Evolutionary conservation across 1,284 basidiomycete species (phyloP), one percentile per base, ranked within the genome.

Genomic region (Leccinum proliferum): DNA sequence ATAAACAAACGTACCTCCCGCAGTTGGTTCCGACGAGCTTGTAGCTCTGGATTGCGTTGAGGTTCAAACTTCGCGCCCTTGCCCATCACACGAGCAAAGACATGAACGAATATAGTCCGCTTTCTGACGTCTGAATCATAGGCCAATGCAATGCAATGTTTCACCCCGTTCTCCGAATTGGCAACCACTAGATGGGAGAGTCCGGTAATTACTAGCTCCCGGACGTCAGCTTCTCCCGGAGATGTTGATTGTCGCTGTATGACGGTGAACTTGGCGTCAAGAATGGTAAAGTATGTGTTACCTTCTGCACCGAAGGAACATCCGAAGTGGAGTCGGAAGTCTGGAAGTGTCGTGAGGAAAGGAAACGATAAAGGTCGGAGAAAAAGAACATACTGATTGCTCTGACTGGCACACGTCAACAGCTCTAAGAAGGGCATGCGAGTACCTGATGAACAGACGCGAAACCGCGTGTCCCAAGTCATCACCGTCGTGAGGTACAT

Each of bases 111-210:
- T 29, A 94, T 92, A 3, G 86, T 82, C 43, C 93, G 86, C 69
- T 91, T 89, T 34, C 84, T 77, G 15, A 82, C 79, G 70, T 96
- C 90, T 34, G 81, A 77, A 69, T 93, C 89, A 69, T 94, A 95
- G 3, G 90, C 92, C 61, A 93, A 77, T 2, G 86, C 78, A 34
- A 96, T 83, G 70, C 91, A 94, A 73, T 94, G 92, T 74, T 95
- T 94, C 68, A 96, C 85, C 12, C 93, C 94, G 66, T 87, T 90
- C 69, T 96, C 92, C 37, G 92, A 89, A 71, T 96, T 97, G 18
- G 93, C 85, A 32, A 85, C 86, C 62, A 96, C 86, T 6, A 96
- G 79, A 66, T 94, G 86, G 0, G 93, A 85, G 3, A 96, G 82
- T 1, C 91, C 92, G 7, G 84, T 83, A 62, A 94, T 87, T 57